Evolutionary conservation across 1,284 basidiomycete species (phyloP), one percentile per base, ranked within the genome.

Genomic region (Golubevia sp.): DNA sequence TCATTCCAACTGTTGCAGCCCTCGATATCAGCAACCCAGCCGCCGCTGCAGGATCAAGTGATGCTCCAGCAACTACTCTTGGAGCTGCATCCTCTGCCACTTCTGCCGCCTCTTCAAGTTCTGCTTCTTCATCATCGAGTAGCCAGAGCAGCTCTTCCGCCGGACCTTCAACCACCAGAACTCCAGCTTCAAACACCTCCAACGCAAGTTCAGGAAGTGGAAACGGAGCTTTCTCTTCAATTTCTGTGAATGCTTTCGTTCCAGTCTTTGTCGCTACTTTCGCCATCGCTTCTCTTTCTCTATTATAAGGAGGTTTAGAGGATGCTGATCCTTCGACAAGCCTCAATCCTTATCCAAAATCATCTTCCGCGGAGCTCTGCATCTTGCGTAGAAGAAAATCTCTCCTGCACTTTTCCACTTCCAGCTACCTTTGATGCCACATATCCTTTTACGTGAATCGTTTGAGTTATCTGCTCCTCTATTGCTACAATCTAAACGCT

Each of bases 1-100:
- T 73, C 52, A 49, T 73, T 30, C 70, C 70, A 26, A 67, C 63
- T 1, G 63, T 66, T 55, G 24, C 61, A 51, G 34, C 70, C 2
- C 69, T 73, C 65, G 59, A 68, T 26, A 55, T 73, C 21, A 62
- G 64, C 38, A 49, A 73, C 65, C 70, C 70, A 56, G 70, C 69
- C 23, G 70, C 70, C 34, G 53, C 44, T 1, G 59, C 65, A 6
- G 70, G 70, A 21, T 62, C 58, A 51, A 11, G 38, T n/a, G 49
- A 52, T 27, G 70, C 70, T 58, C 70, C 70, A n/a, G 64, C 69
- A 57, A 66, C 61, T 18, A 53, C 52, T 13, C 18, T 18, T 8
- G 38, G 11, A 13, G 38, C 38, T 44, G 11, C 38, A 13, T 44
- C 38, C 18, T 44, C 38, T 13, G 11, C 38, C 18, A 13, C 38